Evolutionary conservation across 371 early-diverging fungal genomes (phyloP).

Genomic region (Zopfochytrium polystomum): DNA sequence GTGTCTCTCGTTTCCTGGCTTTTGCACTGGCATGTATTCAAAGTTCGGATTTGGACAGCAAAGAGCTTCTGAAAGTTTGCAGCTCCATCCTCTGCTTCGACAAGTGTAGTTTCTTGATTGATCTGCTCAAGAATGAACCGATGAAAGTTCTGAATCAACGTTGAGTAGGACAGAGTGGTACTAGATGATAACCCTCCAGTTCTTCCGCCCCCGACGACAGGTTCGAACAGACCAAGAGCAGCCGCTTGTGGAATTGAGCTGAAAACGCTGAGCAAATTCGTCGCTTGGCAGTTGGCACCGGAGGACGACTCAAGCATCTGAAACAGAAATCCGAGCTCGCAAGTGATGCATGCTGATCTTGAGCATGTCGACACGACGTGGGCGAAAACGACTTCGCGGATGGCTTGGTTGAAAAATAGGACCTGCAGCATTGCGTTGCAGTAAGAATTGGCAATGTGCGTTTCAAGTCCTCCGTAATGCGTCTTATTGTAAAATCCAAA

Average conservation of each 20-base stretch:
- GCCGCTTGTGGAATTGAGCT: slow-evolving; percentile 67
- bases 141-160: slow-evolving; percentile 75
- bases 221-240: not conserved
- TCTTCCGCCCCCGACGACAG: too few relatives aligned
- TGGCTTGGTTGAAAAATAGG: slow-evolving; percentile 64
- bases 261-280: slow-evolving; percentile 82
- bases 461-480: slow-evolving; percentile 81
- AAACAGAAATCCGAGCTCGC: slow-evolving; percentile 90
- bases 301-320: slow-evolving; percentile 84
- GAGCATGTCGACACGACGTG: slow-evolving; percentile 72
- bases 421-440: slow-evolving; percentile 85
- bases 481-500: slow-evolving; percentile 92
- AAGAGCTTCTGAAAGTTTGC: slow-evolving; percentile 58
- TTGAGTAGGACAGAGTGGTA: not conserved
- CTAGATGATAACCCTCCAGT: too few relatives aligned
- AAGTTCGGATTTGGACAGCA: slow-evolving; percentile 61
- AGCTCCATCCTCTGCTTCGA: too few relatives aligned
- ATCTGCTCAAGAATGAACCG: slow-evolving; percentile 79
- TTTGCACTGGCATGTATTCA: slow-evolving; percentile 64
- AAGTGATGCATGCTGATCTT: slow-evolving; percentile 74
- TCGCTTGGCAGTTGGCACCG: slow-evolving; percentile 92
- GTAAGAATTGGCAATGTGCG: slow-evolving; percentile 83
- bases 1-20: slow-evolving; percentile 60
- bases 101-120: slow-evolving; percentile 7
- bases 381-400: slow-evolving; percentile 65